Evolutionary conservation across 257 asterid genomes (phyloP).

Genomic region (Jasminum sambac): DNA sequence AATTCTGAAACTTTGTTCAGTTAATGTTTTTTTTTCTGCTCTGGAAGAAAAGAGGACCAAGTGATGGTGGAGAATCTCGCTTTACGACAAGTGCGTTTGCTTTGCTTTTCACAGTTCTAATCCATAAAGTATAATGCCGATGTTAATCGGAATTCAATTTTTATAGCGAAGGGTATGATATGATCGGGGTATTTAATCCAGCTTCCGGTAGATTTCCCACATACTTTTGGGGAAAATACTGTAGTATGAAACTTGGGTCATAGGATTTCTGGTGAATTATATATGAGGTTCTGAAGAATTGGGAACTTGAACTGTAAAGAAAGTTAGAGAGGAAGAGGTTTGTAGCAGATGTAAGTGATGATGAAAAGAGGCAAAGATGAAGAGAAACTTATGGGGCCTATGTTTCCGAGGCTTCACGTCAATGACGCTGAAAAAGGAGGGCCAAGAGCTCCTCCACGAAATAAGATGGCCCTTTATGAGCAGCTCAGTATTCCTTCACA

Average conservation of each 20-base stretch:
- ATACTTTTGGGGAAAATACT: neutral
- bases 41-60: constrained; percentile 7
- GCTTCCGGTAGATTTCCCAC: neutral
- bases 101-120: constrained; percentile 1
- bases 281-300: constrained; percentile 1
- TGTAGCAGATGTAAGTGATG: constrained; percentile 19
- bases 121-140: neutral
- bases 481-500: constrained; percentile 92
- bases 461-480: constrained; percentile 97
- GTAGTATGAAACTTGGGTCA: constrained; percentile 4
- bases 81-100: constrained; percentile 27
- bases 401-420: constrained; percentile 96
- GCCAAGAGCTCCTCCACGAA: constrained; percentile 98
- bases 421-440: constrained; percentile 91
- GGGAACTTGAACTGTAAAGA: neutral
- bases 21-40: neutral
- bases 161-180: neutral
- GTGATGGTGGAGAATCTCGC: constrained; percentile 25
- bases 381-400: constrained; percentile 73
- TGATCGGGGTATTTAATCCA: neutral
- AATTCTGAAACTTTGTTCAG: constrained; percentile 3
- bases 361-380: constrained; percentile 80
- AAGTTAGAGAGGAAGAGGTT: neutral
- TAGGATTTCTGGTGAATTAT: constrained; percentile 28
- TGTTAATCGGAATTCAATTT: constrained; percentile 16